Base-by-base conservation (phyloP, 495 filamentous ascomycete genomes). In the Mytilinidion resinicola region DNA sequence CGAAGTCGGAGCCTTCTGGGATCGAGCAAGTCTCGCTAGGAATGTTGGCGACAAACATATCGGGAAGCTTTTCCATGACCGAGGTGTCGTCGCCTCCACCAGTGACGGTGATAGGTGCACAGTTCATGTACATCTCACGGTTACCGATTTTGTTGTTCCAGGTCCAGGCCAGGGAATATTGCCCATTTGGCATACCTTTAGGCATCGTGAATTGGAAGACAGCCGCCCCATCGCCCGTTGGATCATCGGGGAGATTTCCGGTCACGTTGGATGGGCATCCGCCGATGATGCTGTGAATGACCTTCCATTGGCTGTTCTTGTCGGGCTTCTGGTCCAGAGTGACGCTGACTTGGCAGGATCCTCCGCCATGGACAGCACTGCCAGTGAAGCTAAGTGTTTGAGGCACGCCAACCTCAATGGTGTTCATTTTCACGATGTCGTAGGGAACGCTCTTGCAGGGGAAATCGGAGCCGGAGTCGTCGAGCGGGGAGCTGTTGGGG, bases 51-150 rank as follows among this genome's bases (percentile, higher is more conserved):
- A 85, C 79, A 47, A 95, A 83, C 87, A 96, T 88, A 55, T 85
- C 75, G 1, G 91, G 91, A 19, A 90, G 85, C 30, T 70, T 73
- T 60, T 80, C 74, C 61, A 78, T 80, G 58, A 78, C 76, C 30
- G 73, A 48, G 37, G 60, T 57, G 35, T 69, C 74, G 30, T 67
- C 55, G 14, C 73, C 60, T 50, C 80, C 82, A 4, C 77, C 78
- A 0, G 74, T 71, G 61, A 96, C 80, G 5, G 78, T 82, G 47
- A 92, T 78, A 17, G 87, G 81, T 4, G 85, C 87, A 60, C 91
- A 96, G 79, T 91, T 91, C 91, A 95, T 95, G 78, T 95, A 95
- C 82, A 95, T 90, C 70, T 96, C 91, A 19, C 89, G 82, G 74
- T 91, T 90, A 49, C 90, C 90, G 53, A 91, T 69, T 61, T 85